Evolutionary conservation across 2,329 filamentous ascomycete species (phyloP), one percentile per base, ranked within the genome.

Genomic region (Catunica adiposa): DNA sequence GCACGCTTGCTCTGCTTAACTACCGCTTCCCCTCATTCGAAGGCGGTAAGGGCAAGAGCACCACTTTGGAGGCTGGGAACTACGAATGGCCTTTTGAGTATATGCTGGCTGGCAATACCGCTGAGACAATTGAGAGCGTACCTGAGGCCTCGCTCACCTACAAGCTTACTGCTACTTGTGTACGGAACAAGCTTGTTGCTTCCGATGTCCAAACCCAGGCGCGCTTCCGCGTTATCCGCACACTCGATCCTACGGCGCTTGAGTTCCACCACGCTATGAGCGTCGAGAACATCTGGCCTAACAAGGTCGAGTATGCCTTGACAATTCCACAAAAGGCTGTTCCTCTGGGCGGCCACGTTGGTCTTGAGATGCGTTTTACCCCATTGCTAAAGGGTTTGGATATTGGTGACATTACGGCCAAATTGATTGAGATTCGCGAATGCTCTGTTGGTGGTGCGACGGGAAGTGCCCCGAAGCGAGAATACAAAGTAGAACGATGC

Each of bases 221-320:
- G 67, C 82, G 84, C 54, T 69, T 92, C 56, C 79, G 86, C 56
- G 79, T 90, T 56, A 84, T 90, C 57, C 79, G 86, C 56, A 90
- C 86, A 0, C 71, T 89, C 50, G 84, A 87, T 59, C 77, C 85
- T 9, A 82, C 82, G 53, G 84, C 85, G 9, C 73, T 89, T 58
- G 86, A 90, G 65, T 77, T 89, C 60, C 76, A 85, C 38, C 85
- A 97, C 68, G 84, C 88, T 51, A 92, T 96, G 87, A 87, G 86
- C 60, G 89, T 97, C 61, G 89, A 96, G 68, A 96, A 96, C 65
- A 85, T 94, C 60, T 98, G 92, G 92, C 86, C 89, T 4, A 92
- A 95, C 72, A 98, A 98, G 73, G 79, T 97, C 62, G 87, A 94
- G 66, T 98, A 98, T 70, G 90, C 88, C 29, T 89, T 98, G 60